phyloP scores from a whole-genome alignment of 345 rosid species.

The Eucalyptus curtisii region DNA sequence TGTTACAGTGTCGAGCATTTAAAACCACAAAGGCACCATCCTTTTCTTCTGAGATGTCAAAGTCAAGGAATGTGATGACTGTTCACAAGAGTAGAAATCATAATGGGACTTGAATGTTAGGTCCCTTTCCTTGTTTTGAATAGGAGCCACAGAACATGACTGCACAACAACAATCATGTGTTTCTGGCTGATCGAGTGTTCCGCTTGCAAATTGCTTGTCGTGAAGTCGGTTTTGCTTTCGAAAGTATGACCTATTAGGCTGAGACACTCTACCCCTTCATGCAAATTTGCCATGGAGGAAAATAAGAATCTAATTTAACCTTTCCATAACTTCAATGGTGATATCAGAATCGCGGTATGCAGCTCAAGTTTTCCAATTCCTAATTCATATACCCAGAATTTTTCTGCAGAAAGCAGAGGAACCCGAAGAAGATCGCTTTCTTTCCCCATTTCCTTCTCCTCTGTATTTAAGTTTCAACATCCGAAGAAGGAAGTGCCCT shows the following conservation, averaged over 20 bases:
- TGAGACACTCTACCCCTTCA: neutral
- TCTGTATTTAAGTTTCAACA: neutral
- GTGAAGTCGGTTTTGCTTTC: neutral
- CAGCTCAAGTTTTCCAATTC: neutral
- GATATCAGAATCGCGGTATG: neutral
- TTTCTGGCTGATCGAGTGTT: neutral
- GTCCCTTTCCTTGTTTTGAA: neutral
- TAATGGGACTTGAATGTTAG: neutral
- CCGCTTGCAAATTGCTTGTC: neutral
- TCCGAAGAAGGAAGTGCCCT: neutral
- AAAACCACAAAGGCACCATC: neutral
- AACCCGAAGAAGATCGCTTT: neutral
- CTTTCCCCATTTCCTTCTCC: neutral
- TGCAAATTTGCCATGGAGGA: neutral
- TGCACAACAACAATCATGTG: neutral
- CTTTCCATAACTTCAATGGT: neutral
- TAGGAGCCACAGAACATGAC: neutral
- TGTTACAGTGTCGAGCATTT: neutral
- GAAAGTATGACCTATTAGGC: neutral
- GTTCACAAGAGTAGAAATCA: neutral
- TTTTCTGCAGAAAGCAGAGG: neutral
- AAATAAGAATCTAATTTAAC: neutral
- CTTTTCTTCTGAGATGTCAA: neutral
- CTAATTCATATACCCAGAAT: neutral
- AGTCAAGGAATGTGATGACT: neutral